Conservation (phyloP, 345 rosid genomes). For the Boechera stricta region DNA sequence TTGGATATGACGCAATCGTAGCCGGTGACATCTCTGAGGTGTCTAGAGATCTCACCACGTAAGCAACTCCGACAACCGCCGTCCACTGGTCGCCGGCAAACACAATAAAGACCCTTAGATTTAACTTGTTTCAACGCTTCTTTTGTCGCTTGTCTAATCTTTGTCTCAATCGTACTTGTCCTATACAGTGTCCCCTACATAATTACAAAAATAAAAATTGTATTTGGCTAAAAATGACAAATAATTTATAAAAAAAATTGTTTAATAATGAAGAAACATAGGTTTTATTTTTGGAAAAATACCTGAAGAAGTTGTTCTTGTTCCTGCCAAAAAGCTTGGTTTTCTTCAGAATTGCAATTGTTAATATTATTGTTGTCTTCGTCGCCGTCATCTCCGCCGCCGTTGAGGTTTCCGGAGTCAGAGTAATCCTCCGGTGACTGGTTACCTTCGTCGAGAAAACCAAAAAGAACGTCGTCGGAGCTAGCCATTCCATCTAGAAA, state of each 20-base stretch:
- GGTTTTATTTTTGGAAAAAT: background rate
- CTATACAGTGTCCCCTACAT: slow-evolving; percentile 69
- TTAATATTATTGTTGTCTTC: slow-evolving; percentile 37
- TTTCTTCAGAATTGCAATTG: slow-evolving; percentile 50
- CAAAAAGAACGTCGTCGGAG: slow-evolving; percentile 65
- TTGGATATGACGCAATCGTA: slow-evolving; percentile 66
- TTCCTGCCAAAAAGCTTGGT: slow-evolving; percentile 68
- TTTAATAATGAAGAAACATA: background rate
- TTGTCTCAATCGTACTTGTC: slow-evolving; percentile 68
- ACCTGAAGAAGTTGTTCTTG: slow-evolving; percentile 85
- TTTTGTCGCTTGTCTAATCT: slow-evolving; percentile 66
- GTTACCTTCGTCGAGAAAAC: slow-evolving; percentile 54
- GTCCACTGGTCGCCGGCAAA: slow-evolving; percentile 52
- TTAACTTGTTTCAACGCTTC: slow-evolving; percentile 56
- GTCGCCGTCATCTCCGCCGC: slow-evolving; percentile 27
- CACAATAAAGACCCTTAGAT: slow-evolving; percentile 48
- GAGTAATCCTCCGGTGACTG: slow-evolving; percentile 42
- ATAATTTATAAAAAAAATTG: background rate
- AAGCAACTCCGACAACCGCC: slow-evolving; percentile 71
- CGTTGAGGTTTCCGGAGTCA: slow-evolving; percentile 30
- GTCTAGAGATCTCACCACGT: slow-evolving; percentile 55
- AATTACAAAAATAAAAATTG: background rate
- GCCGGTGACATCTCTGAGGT: slow-evolving; percentile 60
- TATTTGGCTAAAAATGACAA: background rate
- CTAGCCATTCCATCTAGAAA: slow-evolving; percentile 62